Evolutionary conservation across 169 alveolate species (phyloP).

Genomic region (Plasmodium gallinaceum): DNA sequence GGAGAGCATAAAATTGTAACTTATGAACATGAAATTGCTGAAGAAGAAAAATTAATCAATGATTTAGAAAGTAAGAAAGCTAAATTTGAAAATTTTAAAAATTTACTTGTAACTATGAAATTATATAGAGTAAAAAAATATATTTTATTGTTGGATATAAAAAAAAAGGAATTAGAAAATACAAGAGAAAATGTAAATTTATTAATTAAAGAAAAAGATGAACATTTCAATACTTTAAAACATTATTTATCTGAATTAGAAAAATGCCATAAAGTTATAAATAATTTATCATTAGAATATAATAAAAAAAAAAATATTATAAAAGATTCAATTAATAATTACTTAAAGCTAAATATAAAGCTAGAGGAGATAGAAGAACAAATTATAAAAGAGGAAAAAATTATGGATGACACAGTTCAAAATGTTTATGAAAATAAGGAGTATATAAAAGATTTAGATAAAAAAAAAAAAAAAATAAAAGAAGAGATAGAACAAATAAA

Average conservation of each 20-base stretch:
- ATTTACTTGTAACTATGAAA: constrained; percentile 17
- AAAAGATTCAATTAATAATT: constrained; percentile 25
- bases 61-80: constrained; percentile 40
- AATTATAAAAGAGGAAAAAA: constrained; percentile 39
- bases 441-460: constrained; percentile 38
- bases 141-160: constrained; percentile 29
- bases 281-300: constrained; percentile 25
- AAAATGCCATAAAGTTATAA: constrained; percentile 71
- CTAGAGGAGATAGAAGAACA: constrained; percentile 28
- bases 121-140: constrained; percentile 29
- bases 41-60: constrained; percentile 26
- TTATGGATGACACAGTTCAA: constrained; percentile 54
- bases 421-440: constrained; percentile 33
- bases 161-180: constrained; percentile 63
- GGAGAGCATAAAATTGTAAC: constrained; percentile 44
- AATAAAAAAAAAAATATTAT: constrained; percentile 19
- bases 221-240: constrained; percentile 31
- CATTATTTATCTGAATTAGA: constrained; percentile 63
- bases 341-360: constrained; percentile 31
- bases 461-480: constrained; percentile 24
- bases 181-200: constrained; percentile 68
- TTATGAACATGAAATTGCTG: constrained; percentile 67
- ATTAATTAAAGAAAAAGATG: constrained; percentile 65
- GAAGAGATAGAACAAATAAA: constrained; percentile 35
- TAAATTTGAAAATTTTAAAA: constrained; percentile 36